Conservation (phyloP, 2,329 filamentous ascomycete genomes). For the Dactylellina cionopaga region DNA sequence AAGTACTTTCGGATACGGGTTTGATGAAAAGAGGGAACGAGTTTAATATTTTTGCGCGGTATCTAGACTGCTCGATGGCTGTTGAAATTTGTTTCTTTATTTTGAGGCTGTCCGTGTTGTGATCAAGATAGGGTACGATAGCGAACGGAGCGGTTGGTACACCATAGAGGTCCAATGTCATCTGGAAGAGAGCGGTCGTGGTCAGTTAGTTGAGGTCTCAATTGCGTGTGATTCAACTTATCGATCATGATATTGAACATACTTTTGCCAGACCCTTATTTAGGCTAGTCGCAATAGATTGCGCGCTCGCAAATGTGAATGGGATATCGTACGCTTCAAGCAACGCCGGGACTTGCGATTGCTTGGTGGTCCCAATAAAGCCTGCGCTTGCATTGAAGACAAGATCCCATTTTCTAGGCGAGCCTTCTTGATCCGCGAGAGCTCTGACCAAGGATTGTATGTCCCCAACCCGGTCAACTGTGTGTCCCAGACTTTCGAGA, state of each 20-base stretch:
- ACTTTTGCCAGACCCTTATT: constrained; percentile 56
- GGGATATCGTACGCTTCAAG: constrained; percentile 57
- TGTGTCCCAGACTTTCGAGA: not conserved
- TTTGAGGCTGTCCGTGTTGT: not conserved
- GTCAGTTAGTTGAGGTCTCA: not conserved
- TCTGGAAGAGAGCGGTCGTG: not conserved
- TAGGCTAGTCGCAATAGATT: constrained; percentile 54
- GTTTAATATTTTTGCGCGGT: not conserved
- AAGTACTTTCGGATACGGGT: not conserved
- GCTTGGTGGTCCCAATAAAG: constrained; percentile 54
- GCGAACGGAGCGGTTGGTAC: constrained; percentile 9
- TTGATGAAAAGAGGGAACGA: constrained; percentile 13
- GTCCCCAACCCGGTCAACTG: not conserved
- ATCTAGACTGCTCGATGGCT: constrained; percentile 7
- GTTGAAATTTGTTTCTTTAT: not conserved
- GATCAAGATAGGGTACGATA: no score
- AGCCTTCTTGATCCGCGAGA: constrained; percentile 8
- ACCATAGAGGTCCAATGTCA: no score
- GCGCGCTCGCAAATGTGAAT: constrained; percentile 55
- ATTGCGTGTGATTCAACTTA: no score
- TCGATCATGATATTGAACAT: not conserved
- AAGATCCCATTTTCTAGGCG: constrained; percentile 54
- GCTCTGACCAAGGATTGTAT: not conserved
- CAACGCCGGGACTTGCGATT: constrained; percentile 56
- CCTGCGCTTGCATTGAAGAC: constrained; percentile 56